Evolutionary conservation across 2,329 filamentous ascomycete genomes (phyloP).

Genomic region (Alternaria conjuncta): DNA sequence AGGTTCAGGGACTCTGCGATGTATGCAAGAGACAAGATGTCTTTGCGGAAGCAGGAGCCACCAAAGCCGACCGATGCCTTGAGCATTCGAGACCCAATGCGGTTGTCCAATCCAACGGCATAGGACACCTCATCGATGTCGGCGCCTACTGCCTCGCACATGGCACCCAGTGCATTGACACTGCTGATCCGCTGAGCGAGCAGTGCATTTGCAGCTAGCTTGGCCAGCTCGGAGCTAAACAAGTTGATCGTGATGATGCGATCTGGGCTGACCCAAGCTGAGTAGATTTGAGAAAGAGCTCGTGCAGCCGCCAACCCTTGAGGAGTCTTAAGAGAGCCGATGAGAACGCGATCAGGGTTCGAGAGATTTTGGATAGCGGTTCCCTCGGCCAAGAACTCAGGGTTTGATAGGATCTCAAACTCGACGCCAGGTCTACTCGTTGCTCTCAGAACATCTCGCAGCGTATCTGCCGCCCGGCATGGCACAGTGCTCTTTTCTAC

Average conservation of each 20-base stretch:
- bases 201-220: constrained; percentile 81
- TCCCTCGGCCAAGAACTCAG: constrained; percentile 80
- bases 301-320: constrained; percentile 66
- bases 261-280: constrained; percentile 70
- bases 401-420: constrained; percentile 81
- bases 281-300: constrained; percentile 70
- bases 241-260: constrained; percentile 75
- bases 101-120: constrained; percentile 71
- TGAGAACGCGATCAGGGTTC: constrained; percentile 74
- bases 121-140: constrained; percentile 75
- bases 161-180: constrained; percentile 81
- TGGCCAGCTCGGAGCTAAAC: constrained; percentile 80
- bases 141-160: constrained; percentile 78
- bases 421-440: constrained; percentile 25
- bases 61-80: constrained; percentile 80
- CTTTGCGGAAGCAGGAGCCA: constrained; percentile 83
- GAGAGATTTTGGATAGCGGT: constrained; percentile 76
- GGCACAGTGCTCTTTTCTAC: constrained; percentile 86
- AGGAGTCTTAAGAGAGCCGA: constrained; percentile 70
- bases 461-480: constrained; percentile 73
- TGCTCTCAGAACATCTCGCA: constrained; percentile 68
- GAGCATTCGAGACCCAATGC: constrained; percentile 76
- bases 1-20: constrained; percentile 73
- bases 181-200: constrained; percentile 80
- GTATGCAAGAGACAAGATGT: constrained; percentile 76